Evolutionary conservation across 202 grass and related monocot species (phyloP).

Genomic region (Cymbopogon flexuosus): DNA sequence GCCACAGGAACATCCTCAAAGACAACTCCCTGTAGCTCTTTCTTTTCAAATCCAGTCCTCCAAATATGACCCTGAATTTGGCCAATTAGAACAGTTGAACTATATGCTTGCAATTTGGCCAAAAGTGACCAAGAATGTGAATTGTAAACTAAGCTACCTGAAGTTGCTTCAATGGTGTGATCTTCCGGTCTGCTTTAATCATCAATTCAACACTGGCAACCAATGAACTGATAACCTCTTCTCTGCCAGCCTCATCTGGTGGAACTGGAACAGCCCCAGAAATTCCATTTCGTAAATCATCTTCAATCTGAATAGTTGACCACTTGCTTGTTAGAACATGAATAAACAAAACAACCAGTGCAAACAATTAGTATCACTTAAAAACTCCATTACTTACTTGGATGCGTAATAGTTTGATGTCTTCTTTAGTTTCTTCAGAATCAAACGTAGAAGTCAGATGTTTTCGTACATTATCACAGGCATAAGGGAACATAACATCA

Average conservation of each 20-base stretch:
- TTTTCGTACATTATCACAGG: constrained; percentile 75
- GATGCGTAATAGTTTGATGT: constrained; percentile 68
- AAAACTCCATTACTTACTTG: constrained; percentile 49
- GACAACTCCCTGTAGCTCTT: constrained; percentile 76
- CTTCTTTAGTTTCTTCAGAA: constrained; percentile 76
- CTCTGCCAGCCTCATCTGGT: constrained; percentile 51
- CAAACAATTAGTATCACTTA: background rate
- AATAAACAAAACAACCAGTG: constrained; percentile 16
- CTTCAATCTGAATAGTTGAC: constrained; percentile 58
- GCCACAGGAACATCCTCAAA: constrained; percentile 87
- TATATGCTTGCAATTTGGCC: background rate
- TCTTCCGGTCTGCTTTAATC: constrained; percentile 93
- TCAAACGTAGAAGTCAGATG: constrained; percentile 73
- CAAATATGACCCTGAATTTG: constrained; percentile 91
- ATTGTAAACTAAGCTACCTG: constrained; percentile 51
- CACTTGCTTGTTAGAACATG: constrained; percentile 2
- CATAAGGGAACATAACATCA: constrained; percentile 94
- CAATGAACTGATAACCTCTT: constrained; percentile 64
- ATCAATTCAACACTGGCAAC: constrained; percentile 86
- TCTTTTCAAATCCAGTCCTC: constrained; percentile 82
- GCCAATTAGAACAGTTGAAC: constrained; percentile 11
- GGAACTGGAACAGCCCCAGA: constrained; percentile 61
- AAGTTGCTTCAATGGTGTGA: constrained; percentile 93
- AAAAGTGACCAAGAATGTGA: background rate
- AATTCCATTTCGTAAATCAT: constrained; percentile 65